Evolutionary conservation across 768 basidiomycete genomes (phyloP), one percentile per base, ranked within the genome.

Genomic region (Candolleomyces eurysporus): DNA sequence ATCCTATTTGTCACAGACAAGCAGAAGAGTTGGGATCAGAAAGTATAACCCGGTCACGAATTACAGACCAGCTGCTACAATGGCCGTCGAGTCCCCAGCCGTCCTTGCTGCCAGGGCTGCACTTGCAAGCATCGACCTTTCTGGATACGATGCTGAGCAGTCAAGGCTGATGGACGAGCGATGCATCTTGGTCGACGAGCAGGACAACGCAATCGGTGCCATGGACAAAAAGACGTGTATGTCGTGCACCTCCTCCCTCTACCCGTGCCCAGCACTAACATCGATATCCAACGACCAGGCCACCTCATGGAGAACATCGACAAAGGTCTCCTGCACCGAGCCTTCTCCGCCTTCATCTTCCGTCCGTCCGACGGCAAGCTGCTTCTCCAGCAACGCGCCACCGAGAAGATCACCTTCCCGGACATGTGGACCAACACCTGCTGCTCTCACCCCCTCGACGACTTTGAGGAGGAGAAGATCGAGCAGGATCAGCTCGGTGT

Each of bases 351-450:
- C 40, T 98, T 99, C 74, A 84, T 98, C 65, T 99, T 98, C 81
- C 82, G 94, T 42, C 97, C 97, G 3, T 86, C 87, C 13, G 94
- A 98, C 73, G 97, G 97, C 50, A 92, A 89, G 73, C 83, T 99
- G 17, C 81, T 99, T 30, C 83, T 99, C 49, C 97, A 99, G 73
- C 94, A 94, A 74, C 86, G 97, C 42, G 97, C 97, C 19, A 81
- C 88, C n/a, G 95, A 96, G 78, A 99, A 99, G 81, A 99, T 99
- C 71, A 99, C 97, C 7, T 99, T 99, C 79, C 97, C 97, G 5
- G 84, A 92, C 68, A 95, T 98, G 95, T 99, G 97, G 97, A 99
- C 97, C 36, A 99, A 99, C 76, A 98, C 97, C 8, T 99, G 97
- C 73, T 99, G 96, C 78, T 95, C 93, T 22, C 96, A 99, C 71